A percentile compares a stretch with the other conserved stretches of the same genome.
phyloP scores from a whole-genome alignment of 2,329 filamentous ascomycete genomes.

The Trichoderma breve region DNA sequence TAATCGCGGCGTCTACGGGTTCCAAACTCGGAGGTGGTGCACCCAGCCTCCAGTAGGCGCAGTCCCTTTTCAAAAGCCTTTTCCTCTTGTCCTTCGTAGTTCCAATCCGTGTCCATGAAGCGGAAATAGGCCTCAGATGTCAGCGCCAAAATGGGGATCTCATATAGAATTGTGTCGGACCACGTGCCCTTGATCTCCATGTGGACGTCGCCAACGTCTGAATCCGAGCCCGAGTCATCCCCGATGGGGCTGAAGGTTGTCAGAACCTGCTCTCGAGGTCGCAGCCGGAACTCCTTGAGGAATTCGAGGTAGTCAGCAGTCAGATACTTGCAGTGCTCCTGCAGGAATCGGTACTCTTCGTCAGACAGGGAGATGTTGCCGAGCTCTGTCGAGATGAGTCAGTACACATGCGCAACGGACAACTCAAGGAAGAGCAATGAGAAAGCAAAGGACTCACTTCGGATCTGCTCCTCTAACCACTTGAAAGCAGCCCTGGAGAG shows the following conservation, averaged over 20 bases:
- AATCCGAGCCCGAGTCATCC: conserved; percentile 59
- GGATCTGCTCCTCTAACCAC: conserved; percentile 83
- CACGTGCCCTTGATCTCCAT: conserved; percentile 79
- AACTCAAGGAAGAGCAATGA: neutral
- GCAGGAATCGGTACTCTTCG: conserved; percentile 78
- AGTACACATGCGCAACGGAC: conserved; percentile 23
- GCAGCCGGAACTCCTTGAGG: conserved; percentile 76
- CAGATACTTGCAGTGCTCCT: conserved; percentile 77
- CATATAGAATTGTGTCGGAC: conserved; percentile 95
- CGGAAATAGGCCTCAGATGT: conserved; percentile 97
- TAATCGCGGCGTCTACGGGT: conserved; percentile 87
- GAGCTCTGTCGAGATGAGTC: conserved; percentile 58
- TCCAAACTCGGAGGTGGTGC: conserved; percentile 90
- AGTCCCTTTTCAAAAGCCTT: conserved; percentile 80
- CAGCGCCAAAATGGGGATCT: conserved; percentile 88
- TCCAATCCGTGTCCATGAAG: conserved; percentile 93
- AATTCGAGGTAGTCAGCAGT: conserved; percentile 74
- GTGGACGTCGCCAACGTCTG: conserved; percentile 70
- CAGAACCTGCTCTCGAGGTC: conserved; percentile 75
- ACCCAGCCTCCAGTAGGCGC: conserved; percentile 74
- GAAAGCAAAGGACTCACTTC: conserved; percentile 53
- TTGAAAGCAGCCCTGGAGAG: conserved; percentile 77
- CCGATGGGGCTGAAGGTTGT: conserved; percentile 61
- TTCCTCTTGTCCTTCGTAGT: conserved; percentile 80
- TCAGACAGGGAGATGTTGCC: conserved; percentile 74